Evolutionary conservation across 2,329 filamentous ascomycete species (phyloP).

Genomic region (Venturia effusa): DNA sequence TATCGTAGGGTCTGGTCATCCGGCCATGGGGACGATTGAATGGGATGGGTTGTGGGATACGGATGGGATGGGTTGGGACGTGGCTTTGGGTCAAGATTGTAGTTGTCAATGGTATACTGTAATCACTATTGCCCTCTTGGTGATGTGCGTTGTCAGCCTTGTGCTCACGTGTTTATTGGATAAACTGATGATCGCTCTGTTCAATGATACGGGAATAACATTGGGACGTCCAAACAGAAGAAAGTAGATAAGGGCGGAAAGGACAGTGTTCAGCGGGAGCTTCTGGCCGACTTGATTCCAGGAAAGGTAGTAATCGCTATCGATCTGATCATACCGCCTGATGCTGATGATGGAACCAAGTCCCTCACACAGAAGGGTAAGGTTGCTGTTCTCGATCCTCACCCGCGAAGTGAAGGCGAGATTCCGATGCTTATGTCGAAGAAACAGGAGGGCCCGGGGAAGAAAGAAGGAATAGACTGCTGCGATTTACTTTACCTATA

Average conservation of each 20-base stretch:
- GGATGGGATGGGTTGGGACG: not conserved
- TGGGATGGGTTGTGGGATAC: not conserved
- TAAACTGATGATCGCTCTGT: too few relatives aligned
- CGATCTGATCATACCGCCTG: slow-evolving; percentile 15
- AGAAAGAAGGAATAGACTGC: too few relatives aligned
- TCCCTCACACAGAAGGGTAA: slow-evolving; percentile 22
- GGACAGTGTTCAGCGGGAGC: too few relatives aligned
- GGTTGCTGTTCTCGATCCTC: slow-evolving; percentile 23
- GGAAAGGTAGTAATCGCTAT: slow-evolving; percentile 19
- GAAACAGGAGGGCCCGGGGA: too few relatives aligned
- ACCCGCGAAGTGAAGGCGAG: slow-evolving; percentile 24
- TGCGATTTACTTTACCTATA: too few relatives aligned
- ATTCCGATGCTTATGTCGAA: slow-evolving; percentile 24
- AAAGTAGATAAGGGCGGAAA: too few relatives aligned
- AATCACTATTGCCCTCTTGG: not conserved
- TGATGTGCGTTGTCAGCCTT: too few relatives aligned
- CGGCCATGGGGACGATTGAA: not conserved
- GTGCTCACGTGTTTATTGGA: too few relatives aligned
- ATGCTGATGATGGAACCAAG: slow-evolving; percentile 19
- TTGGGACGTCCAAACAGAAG: too few relatives aligned
- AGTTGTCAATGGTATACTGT: not conserved
- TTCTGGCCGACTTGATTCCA: too few relatives aligned
- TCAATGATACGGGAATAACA: too few relatives aligned
- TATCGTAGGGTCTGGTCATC: not conserved
- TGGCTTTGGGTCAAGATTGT: not conserved